Evolutionary conservation across 2,329 filamentous ascomycete genomes (phyloP).

Genomic region (Botrytis tulipae): DNA sequence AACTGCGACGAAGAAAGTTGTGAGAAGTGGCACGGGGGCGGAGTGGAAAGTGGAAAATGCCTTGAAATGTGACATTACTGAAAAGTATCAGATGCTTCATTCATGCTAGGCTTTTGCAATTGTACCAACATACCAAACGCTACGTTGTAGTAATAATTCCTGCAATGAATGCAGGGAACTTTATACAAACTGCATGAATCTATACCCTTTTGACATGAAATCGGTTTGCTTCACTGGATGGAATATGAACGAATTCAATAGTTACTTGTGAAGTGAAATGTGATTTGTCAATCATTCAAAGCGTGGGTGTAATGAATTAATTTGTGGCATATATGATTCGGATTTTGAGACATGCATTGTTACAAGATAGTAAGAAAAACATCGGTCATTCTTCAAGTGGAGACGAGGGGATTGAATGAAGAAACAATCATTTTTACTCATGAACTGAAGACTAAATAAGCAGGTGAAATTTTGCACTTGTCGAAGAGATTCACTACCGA

Average conservation of each 20-base stretch:
- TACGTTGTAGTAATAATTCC: conserved; percentile 15
- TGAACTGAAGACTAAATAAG: not conserved
- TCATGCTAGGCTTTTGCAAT: conserved; percentile 8
- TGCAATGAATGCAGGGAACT: conserved; percentile 8
- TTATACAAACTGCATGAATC: conserved; percentile 14
- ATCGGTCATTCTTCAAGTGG: not conserved
- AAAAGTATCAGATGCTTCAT: conserved; percentile 11
- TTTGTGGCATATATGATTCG: not conserved
- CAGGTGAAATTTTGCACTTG: not conserved
- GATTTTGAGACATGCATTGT: not conserved
- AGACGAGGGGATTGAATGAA: not conserved
- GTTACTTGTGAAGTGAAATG: not conserved
- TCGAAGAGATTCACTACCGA: not conserved
- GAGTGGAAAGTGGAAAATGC: conserved; percentile 1
- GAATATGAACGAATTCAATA: not conserved
- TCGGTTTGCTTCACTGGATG: not conserved
- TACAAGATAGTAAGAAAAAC: not conserved
- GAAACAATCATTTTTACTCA: not conserved
- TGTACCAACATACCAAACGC: conserved; percentile 20
- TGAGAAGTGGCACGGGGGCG: not conserved
- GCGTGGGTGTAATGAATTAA: not conserved
- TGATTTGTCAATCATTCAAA: not conserved
- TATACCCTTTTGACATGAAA: conserved; percentile 10
- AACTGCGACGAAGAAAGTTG: not conserved
- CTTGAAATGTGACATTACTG: conserved; percentile 6